Evolutionary conservation across 768 basidiomycete species (phyloP).

Genomic region (Galerina marginata): DNA sequence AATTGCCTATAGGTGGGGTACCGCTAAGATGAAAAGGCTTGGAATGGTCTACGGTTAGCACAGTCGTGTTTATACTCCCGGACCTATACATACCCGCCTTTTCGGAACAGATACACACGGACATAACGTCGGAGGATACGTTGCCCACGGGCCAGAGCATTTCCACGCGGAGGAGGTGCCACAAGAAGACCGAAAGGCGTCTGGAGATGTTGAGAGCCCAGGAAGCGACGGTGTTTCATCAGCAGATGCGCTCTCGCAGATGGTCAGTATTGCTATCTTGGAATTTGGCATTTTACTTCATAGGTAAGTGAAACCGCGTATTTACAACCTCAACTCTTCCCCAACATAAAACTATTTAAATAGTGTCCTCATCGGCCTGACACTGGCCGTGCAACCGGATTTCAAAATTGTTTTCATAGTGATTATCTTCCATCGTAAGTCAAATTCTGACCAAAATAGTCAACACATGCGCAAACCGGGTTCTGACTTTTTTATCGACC

Average conservation of each 20-base stretch:
- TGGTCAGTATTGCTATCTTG: constrained; percentile 86
- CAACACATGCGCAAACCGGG: no score
- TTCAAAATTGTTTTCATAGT: constrained; percentile 89
- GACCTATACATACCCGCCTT: not conserved
- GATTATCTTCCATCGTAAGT: constrained; percentile 87
- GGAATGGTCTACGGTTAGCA: constrained; percentile 64
- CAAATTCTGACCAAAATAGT: not conserved
- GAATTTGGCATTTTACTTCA: constrained; percentile 93
- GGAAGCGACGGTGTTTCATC: not conserved
- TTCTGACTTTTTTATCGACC: not conserved
- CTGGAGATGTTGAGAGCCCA: not conserved
- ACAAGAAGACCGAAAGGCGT: not conserved
- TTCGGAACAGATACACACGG: not conserved
- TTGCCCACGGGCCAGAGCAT: not conserved
- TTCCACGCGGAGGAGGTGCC: not conserved
- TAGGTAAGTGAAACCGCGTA: constrained; percentile 42
- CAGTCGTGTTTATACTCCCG: not conserved
- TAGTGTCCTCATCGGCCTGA: constrained; percentile 84
- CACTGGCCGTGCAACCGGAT: constrained; percentile 78
- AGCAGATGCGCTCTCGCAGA: constrained; percentile 55
- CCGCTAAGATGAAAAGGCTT: constrained; percentile 63
- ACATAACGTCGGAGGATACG: not conserved
- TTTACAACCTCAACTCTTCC: not conserved
- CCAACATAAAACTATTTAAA: no score
- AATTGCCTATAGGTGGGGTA: constrained; percentile 85